Base-by-base conservation (phyloP, 2,329 filamentous ascomycete species). In the Diaporthe sp. region DNA sequence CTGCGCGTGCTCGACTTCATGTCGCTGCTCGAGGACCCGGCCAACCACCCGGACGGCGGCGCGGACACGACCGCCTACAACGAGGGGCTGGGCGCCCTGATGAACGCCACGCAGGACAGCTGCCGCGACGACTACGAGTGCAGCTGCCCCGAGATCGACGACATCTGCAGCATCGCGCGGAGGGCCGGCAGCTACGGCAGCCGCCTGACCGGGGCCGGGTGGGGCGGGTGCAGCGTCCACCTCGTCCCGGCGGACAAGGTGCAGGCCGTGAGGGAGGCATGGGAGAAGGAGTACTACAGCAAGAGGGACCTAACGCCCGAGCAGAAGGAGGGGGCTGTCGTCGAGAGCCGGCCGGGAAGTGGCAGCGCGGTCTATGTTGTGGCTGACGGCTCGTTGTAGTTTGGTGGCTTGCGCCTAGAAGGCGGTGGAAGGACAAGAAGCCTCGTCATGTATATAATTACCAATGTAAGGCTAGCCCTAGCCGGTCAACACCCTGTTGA, bases 201-300 rank as follows among this genome's bases (percentile, higher is more conserved):
- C 79, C 89, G 96, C 37, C 86, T 98, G 79, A 98, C 96, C 0
- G 97, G 97, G 53, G 97, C 97, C 0, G 97, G 97, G 4, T 99
- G 97, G 97, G 97, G 97, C 77, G 97, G 97, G 3, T 98, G 97
- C 86, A 97, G 92, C 76, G 96, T 99, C 75, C 97, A 99, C 86
- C 89, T 99, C 75, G 94, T 98, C 71, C 94, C 96, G 0, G 94
- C 92, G 75, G 90, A 95, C 81, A 96, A 94, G 84, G 94, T 98
- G 0, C 92, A 93, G 7, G 90, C 87, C 37, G 94, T 99, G 31
- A 95, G 91, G 83, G 88, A 90, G 80, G 94, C 94, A 7, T 92
- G 97, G 90, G 91, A 94, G 80, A 89, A 90, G 77, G 92, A 95
- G 82, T 99, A 98, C 83, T 98, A 97, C 84, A 86, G 89, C 74